Conservation (phyloP, 805 yeast species). For the Ogataea chonburiensis region DNA sequence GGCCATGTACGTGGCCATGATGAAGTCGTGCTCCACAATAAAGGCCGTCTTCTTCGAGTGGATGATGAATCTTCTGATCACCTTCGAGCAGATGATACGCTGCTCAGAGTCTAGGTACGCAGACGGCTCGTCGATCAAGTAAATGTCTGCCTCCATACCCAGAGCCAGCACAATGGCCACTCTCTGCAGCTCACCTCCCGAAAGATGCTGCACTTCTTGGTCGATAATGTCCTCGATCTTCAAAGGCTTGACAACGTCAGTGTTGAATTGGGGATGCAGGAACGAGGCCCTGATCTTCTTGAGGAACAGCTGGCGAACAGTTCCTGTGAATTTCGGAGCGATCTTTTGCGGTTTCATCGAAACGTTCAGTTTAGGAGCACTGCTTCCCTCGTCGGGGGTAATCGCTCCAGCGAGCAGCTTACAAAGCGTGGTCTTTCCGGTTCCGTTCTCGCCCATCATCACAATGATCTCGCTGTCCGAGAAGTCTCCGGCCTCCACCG, state of each 20-base stretch:
- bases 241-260: constrained; percentile 96
- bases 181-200: constrained; percentile 99
- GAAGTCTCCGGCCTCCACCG: constrained; percentile 83
- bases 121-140: constrained; percentile 97
- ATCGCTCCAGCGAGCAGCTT: constrained; percentile 91
- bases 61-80: constrained; percentile 91
- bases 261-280: constrained; percentile 95
- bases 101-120: constrained; percentile 99
- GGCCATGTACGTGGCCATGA: constrained; percentile 99
- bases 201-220: constrained; percentile 94
- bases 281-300: constrained; percentile 94
- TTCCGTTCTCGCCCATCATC: constrained; percentile 99
- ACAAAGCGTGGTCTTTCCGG: constrained; percentile 98
- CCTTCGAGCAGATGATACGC: constrained; percentile 98
- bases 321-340: constrained; percentile 98
- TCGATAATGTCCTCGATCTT: constrained; percentile 92
- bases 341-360: constrained; percentile 99
- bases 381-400: constrained; percentile 76
- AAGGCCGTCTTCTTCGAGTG: constrained; percentile 99
- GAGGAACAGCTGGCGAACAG: constrained; percentile 95
- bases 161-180: constrained; percentile 95
- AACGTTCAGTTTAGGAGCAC: constrained; percentile 85
- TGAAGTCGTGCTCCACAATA: constrained; percentile 99
- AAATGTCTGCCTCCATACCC: constrained; percentile 94
- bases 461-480: constrained; percentile 96